Conservation (phyloP, 1,284 basidiomycete species). For the Rhodotorula sp. region DNA sequence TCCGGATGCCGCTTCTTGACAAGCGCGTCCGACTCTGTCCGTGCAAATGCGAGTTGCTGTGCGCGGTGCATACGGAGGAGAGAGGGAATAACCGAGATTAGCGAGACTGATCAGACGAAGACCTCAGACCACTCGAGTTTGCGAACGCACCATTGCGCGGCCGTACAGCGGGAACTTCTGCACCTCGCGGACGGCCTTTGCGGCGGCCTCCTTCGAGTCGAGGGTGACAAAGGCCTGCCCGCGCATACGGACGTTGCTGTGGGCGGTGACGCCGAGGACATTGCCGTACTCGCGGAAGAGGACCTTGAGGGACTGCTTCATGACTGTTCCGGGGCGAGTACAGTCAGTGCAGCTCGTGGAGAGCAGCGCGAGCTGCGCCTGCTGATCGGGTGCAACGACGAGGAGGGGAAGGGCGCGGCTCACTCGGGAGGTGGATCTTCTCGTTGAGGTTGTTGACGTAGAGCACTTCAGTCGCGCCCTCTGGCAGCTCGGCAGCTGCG, state of each 20-base stretch:
- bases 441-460: conserved; percentile 98
- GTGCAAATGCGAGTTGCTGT: conserved; percentile 91
- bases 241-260: conserved; percentile 91
- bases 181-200: conserved; percentile 87
- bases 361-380: too few species aligned
- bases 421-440: conserved; percentile 71
- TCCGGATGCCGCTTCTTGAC: conserved; percentile 68
- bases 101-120: not conserved
- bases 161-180: conserved; percentile 92
- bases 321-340: conserved; percentile 56
- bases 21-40: conserved; percentile 82
- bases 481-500: conserved; percentile 47
- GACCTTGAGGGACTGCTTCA: conserved; percentile 82
- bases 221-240: conserved; percentile 98
- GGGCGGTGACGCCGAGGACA: conserved; percentile 87
- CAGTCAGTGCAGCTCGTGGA: not conserved
- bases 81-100: not conserved
- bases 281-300: conserved; percentile 93
- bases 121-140: not conserved
- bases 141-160: conserved; percentile 78
- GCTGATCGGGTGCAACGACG: not conserved
- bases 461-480: conserved; percentile 72
- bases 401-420: not conserved
- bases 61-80: not conserved
- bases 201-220: conserved; percentile 72